These are phyloP conservation scores for Furculomyces boomerangus DNA, from an alignment of 371 early-diverging fungal genomes.

Conservation along the genomic window DNA sequence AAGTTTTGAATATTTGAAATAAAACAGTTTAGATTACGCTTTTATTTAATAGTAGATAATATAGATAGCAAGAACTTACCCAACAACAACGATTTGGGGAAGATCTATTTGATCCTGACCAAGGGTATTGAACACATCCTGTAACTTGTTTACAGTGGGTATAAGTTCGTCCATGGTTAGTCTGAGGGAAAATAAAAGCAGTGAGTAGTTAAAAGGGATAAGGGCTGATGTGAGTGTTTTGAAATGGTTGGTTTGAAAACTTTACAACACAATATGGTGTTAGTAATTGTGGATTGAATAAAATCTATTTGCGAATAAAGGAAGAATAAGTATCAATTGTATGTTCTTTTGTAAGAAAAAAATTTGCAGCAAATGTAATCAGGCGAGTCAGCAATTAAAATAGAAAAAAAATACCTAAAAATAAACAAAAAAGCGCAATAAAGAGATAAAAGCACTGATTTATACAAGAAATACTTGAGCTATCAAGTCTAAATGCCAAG, in stretches of 20 bases:
- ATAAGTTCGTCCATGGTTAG: slow-evolving; percentile 57
- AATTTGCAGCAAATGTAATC: too few species aligned
- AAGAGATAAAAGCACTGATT: too few species aligned
- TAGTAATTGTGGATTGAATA: background rate
- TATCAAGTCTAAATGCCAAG: too few species aligned
- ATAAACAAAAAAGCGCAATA: too few species aligned
- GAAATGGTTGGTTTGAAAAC: background rate
- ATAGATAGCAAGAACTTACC: slow-evolving; percentile 26
- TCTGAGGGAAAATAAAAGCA: background rate
- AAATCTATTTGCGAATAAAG: background rate
- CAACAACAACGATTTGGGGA: slow-evolving; percentile 78
- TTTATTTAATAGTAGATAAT: background rate
- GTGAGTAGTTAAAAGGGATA: background rate
- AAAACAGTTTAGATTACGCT: slow-evolving; percentile 1
- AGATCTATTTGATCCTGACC: slow-evolving; percentile 68
- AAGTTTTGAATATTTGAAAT: background rate
- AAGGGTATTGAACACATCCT: slow-evolving; percentile 76
- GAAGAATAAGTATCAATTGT: background rate
- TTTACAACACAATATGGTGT: too few species aligned
- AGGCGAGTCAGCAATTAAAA: too few species aligned
- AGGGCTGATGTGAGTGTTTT: background rate
- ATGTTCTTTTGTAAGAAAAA: too few species aligned
- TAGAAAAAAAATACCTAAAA: too few species aligned
- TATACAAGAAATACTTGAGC: too few species aligned
- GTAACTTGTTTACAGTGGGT: slow-evolving; percentile 73